Evolutionary conservation across 1,139 yeast species (phyloP).

Genomic region (Geotrichum restrictum): DNA sequence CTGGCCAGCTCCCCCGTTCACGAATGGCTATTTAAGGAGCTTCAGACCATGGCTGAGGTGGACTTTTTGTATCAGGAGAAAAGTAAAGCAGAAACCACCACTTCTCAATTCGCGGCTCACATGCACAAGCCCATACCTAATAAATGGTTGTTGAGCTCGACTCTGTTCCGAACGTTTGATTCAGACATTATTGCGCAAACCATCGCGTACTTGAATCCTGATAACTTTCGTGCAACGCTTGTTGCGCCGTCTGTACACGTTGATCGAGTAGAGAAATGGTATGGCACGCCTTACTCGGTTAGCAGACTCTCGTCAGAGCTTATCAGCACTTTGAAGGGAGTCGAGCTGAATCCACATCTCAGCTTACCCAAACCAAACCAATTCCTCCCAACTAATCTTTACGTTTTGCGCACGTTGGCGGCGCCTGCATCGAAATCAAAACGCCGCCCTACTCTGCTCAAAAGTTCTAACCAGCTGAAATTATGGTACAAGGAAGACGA

Average conservation of each 20-base stretch:
- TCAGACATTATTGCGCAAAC: slow-evolving; percentile 52
- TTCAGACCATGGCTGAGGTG: slow-evolving; percentile 46
- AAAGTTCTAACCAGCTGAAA: slow-evolving; percentile 42
- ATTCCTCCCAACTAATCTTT: slow-evolving; percentile 74
- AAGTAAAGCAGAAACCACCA: slow-evolving; percentile 66
- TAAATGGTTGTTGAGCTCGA: slow-evolving; percentile 55
- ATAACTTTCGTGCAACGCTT: slow-evolving; percentile 59
- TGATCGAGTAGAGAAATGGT: slow-evolving; percentile 68
- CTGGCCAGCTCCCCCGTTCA: slow-evolving; percentile 55
- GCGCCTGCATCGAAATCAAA: slow-evolving; percentile 38
- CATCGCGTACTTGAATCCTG: slow-evolving; percentile 49
- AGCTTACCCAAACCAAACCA: slow-evolving; percentile 67
- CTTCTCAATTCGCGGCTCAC: slow-evolving; percentile 47
- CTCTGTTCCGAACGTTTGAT: slow-evolving; percentile 57
- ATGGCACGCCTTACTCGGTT: slow-evolving; percentile 73
- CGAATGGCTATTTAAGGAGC: slow-evolving; percentile 50
- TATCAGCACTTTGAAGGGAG: slow-evolving; percentile 20
- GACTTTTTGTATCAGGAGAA: slow-evolving; percentile 53
- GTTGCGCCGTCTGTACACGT: slow-evolving; percentile 42
- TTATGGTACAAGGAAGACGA: slow-evolving; percentile 93
- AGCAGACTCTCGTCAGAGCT: slow-evolving; percentile 47
- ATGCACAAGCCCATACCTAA: slow-evolving; percentile 60
- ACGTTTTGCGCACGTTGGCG: slow-evolving; percentile 48
- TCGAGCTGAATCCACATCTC: slow-evolving; percentile 41
- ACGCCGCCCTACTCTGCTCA: slow-evolving; percentile 49